Evolutionary conservation across 306 rosid species (phyloP).

Genomic region (Vigna nakashimae): DNA sequence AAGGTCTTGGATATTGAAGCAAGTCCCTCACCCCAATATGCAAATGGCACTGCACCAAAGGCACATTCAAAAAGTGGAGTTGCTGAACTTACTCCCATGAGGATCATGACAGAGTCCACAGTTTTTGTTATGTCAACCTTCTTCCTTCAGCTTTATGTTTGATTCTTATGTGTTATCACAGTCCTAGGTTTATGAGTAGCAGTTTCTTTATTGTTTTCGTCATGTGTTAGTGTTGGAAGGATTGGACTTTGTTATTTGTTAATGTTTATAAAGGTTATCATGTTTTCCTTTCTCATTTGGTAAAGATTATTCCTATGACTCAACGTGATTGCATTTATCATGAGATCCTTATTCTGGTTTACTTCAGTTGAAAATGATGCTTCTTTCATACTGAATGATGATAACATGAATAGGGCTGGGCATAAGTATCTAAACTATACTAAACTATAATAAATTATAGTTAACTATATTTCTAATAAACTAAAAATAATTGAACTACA

Average conservation of each 20-base stretch:
- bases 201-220: background rate
- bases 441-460: too few species aligned
- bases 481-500: too few species aligned
- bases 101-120: constrained; percentile 18
- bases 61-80: constrained; percentile 36
- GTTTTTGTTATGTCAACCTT: constrained; percentile 35
- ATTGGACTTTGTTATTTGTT: background rate
- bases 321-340: constrained; percentile 4
- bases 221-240: background rate
- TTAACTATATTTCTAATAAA: too few species aligned
- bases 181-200: background rate
- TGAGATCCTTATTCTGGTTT: background rate
- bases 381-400: background rate
- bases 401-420: background rate
- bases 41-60: constrained; percentile 27
- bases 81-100: constrained; percentile 28
- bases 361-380: background rate
- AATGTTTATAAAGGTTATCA: background rate
- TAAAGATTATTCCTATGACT: background rate
- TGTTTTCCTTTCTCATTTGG: constrained; percentile 12
- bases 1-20: constrained; percentile 66
- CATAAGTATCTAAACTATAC: too few species aligned
- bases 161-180: constrained; percentile 16
- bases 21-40: constrained; percentile 48
- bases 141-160: constrained; percentile 34